phyloP scores from a whole-genome alignment of 225 moss, liverwort and hornwort genomes.

The Asterella californica region DNA sequence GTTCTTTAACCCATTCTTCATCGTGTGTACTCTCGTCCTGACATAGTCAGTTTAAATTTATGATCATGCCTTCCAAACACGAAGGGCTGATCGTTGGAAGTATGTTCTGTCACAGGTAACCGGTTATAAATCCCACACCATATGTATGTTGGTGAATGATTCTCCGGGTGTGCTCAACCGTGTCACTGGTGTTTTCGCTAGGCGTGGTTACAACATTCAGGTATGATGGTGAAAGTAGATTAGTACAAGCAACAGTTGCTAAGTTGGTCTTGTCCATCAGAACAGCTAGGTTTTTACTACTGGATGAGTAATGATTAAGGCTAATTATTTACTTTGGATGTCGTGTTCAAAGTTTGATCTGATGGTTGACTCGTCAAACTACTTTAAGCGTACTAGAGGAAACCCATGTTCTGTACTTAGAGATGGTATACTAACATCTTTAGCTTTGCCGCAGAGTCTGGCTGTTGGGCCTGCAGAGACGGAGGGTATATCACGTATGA shows the following conservation, averaged over 20 bases:
- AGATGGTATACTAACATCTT: not conserved
- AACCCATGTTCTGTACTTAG: not conserved
- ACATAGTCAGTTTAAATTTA: not conserved
- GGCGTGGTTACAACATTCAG: slow-evolving; percentile 92
- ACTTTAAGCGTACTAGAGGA: not conserved
- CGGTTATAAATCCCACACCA: slow-evolving; percentile 77
- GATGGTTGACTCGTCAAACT: not conserved
- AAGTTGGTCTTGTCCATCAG: not conserved
- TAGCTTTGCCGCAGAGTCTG: slow-evolving; percentile 57
- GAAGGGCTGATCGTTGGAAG: slow-evolving; percentile 6
- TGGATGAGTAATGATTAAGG: not conserved
- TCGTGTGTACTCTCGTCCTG: not conserved
- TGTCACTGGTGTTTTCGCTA: slow-evolving; percentile 86
- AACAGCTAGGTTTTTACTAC: not conserved
- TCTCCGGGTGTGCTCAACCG: slow-evolving; percentile 85
- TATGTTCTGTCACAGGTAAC: slow-evolving; percentile 48
- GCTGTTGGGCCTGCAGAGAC: slow-evolving; percentile 85
- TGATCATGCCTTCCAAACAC: not conserved
- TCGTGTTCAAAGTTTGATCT: not conserved
- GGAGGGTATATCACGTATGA: slow-evolving; percentile 71
- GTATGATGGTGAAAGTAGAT: slow-evolving; percentile 24
- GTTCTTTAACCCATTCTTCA: too few relatives aligned
- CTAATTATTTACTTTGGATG: not conserved
- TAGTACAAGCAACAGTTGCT: not conserved
- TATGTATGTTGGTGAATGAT: slow-evolving; percentile 80